phyloP scores from a whole-genome alignment of 75 land plant genomes.

The Pinus tabuliformis region DNA sequence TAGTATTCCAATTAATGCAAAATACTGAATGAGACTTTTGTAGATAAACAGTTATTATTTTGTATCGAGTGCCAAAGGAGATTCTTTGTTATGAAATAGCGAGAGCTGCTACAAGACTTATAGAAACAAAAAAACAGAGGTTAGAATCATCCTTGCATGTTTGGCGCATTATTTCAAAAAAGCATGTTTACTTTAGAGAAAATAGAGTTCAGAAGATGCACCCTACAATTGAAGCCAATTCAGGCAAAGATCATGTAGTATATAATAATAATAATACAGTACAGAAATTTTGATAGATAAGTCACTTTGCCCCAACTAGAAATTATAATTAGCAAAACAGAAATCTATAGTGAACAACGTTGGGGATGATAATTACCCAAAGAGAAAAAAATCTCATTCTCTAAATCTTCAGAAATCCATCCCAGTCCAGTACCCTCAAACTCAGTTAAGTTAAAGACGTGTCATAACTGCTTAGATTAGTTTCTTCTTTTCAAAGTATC shows the following conservation, averaged over 20 bases:
- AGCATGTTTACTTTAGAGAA: not conserved
- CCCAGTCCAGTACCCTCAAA: not conserved
- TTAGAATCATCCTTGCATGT: no score
- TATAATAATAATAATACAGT: not conserved
- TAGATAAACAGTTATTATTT: no score
- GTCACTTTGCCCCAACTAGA: not conserved
- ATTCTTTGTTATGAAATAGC: no score
- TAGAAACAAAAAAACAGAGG: no score
- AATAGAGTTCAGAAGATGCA: not conserved
- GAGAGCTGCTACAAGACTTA: no score
- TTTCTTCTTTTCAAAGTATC: conserved; percentile 81
- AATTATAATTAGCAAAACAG: not conserved
- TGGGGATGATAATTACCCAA: not conserved
- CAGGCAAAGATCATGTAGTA: not conserved
- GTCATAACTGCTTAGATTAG: conserved; percentile 39
- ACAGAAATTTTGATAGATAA: not conserved
- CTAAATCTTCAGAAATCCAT: not conserved
- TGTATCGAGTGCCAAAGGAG: no score
- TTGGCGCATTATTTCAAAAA: no score
- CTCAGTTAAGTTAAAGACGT: not conserved
- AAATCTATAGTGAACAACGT: not conserved
- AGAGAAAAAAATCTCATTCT: not conserved
- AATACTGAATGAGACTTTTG: no score
- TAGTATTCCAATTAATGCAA: no score
- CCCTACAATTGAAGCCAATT: not conserved